Base-by-base conservation (phyloP, 257 asterid genomes). In the Phtheirospermum japonicum region DNA sequence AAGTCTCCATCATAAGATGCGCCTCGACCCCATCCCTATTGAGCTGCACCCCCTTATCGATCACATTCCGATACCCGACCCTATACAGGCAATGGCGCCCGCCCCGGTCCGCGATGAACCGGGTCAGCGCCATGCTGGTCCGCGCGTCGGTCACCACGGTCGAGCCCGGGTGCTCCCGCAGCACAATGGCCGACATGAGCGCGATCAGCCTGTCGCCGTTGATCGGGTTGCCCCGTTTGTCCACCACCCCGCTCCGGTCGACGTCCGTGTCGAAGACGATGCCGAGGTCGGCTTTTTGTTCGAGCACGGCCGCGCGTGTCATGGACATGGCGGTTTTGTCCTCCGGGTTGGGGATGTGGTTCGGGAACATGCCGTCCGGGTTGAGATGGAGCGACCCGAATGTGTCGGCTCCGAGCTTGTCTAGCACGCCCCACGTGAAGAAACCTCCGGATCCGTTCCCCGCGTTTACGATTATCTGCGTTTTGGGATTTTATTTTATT, bases 391-490 rank as follows among this genome's bases (percentile, higher is more conserved):
- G 88, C 0, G 96, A 91, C 3, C 98, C 96, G 56, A 91, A 91
- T 6, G 98, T 88, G 79, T 91, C 96, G 12, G 98, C 98, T 56
- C 98, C 96, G 0, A 91, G 89, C 79, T 80, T 86, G 82, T 91
- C 98, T 7, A 91, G 59, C 7, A 91, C 98, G 39, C 82, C 90
- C 85, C 85, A 91, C 1, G 98, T 91, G 83, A 88, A 91, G 83
- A 91, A 91, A 0, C 98, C 96, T 58, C 96, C 98, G 7, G 98
- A 91, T 46, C 98, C 98, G 49, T 91, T 91, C 45, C 98, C 98
- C 48, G 98, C 95, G 58, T 91, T 91, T 31, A 91, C 98, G 4
- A 88, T 82, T 76, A 91, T 88, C 95, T 91, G 90, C 79, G 70
- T 39, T 74, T 32, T 6, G 42, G 42, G n/a, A n/a, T n/a, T n/a